These are phyloP conservation scores for Scedosporium aurantiacum DNA, from an alignment of 2,329 filamentous ascomycete genomes.

Conservation along the genomic window DNA sequence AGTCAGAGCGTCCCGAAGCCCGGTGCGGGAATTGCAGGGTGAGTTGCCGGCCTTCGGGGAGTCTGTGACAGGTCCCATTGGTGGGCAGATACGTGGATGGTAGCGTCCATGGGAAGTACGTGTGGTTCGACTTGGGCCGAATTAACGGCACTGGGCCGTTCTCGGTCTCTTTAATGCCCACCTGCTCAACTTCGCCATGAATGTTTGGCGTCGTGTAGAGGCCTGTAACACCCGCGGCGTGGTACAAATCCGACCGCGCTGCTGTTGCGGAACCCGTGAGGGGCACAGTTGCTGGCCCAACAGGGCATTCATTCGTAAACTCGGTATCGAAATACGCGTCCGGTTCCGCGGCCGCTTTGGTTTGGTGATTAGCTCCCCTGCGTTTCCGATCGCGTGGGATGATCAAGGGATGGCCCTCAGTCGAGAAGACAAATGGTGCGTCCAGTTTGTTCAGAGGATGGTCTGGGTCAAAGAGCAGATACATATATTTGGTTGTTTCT, in stretches of 20 bases:
- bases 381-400: constrained; percentile 42
- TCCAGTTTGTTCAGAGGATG: constrained; percentile 85
- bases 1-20: constrained; percentile 27
- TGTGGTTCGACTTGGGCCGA: constrained; percentile 61
- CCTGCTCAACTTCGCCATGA: constrained; percentile 32
- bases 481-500: constrained; percentile 93
- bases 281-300: constrained; percentile 44
- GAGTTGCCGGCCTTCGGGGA: constrained; percentile 61
- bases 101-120: constrained; percentile 87
- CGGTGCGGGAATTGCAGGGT: constrained; percentile 50
- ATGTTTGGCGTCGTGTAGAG: constrained; percentile 65
- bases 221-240: constrained; percentile 75
- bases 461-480: constrained; percentile 73
- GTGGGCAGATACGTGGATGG: constrained; percentile 62
- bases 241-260: constrained; percentile 71
- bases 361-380: background rate
- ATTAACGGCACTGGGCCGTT: constrained; percentile 29
- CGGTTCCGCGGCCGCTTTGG: constrained; percentile 12
- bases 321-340: constrained; percentile 28
- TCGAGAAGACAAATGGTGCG: constrained; percentile 84
- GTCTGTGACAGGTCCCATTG: constrained; percentile 66
- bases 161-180: constrained; percentile 31
- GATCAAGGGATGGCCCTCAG: constrained; percentile 86
- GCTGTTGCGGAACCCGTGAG: constrained; percentile 72
- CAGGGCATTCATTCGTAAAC: constrained; percentile 55